Base-by-base conservation (phyloP, 1,284 basidiomycete genomes). In the Afroboletus lepidellus region DNA sequence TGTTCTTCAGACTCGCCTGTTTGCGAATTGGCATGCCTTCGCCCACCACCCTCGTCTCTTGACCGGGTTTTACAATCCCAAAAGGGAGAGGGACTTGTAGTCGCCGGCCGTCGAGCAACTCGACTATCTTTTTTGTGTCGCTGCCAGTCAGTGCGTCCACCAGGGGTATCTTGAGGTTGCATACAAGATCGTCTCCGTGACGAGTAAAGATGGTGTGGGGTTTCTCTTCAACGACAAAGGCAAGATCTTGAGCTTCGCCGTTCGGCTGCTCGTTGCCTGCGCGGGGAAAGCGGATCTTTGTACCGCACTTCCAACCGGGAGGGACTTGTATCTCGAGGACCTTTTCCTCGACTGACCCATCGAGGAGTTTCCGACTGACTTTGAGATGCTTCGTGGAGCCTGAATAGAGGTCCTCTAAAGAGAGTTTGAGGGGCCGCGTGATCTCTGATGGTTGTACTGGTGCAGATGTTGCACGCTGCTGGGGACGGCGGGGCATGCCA, bases 1-100 rank as follows among this genome's bases (percentile, higher is more conserved):
- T 90, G 60, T 76, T 81, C 74, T 80, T 83, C 49, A 76, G 74
- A 44, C 75, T 77, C n/a, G 84, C 85, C 50, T 86, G 87, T 70
- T 91, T 93, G 53, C 92, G 79, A 37, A 94, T 84, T 2, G 94
- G 93, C 94, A 97, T 96, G 13, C 94, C 95, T 70, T 95, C 91
- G 2, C 84, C 87, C 3, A 74, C 48, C 6, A 96, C 71, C 24
- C 75, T 78, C 13, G 84, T 90, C 66, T 88, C 81, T 70, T 87
- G 80, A 4, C 84, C 87, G 1, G 94, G 92, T 67, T 90, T 91
- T 38, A 97, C 78, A 47, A 92, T 72, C 16, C 87, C 85, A 18
- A 71, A 51, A 0, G 94, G 94, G 0, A 85, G 66, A 0, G 81
- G 66, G 2, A 93, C 79, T 58, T 84, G 83, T 54, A 94, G 63